Evolutionary conservation across 129 eudicot genomes (phyloP), one percentile per base, ranked within the genome.

Genomic region (Apium graveolens): DNA sequence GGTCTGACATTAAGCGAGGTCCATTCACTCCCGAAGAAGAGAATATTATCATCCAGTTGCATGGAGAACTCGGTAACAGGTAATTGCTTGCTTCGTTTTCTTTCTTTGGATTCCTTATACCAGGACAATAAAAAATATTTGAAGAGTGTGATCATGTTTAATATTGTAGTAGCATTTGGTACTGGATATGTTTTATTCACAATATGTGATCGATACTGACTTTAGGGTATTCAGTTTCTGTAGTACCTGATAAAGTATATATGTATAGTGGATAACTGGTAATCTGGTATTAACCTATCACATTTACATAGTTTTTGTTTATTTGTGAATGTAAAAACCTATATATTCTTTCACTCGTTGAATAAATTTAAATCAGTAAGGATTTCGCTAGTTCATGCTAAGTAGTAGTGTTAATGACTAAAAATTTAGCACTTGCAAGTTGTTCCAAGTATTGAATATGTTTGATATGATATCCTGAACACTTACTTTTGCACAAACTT

Each of bases 1-100:
- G 97, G 49, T 97, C 98, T 29, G 91, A 91, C 81, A 93, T 93
- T n/a, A 91, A 85, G 73, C 88, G 98, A 7, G 98, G 98, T 41
- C 85, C 92, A 73, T 94, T 94, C 79, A 85, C 81, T 80, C 76
- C 81, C 24, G 96, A 89, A 68, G 98, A 94, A 88, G 92, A 90
- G 68, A 84, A 78, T 63, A 82, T 76, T 5, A 87, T 94, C 77
- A 78, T 88, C 81, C 90, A 78, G 77, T 83, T 91, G 44, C 97
- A 91, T 11, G 80, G 74, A 75, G 55, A 81, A 81, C 92, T 91
- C 38, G 98, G 98, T 53, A 94, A 91, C 92, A 94, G 87, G 98
- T 94, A 88, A 86, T 69, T 26, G 46, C 70, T 74, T 70, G n/a
- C 43, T 60, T 80, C 43, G 16, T 12, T 21, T 45, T 9, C 12